Conservation (phyloP, 306 rosid species). For the Senna siamea region DNA sequence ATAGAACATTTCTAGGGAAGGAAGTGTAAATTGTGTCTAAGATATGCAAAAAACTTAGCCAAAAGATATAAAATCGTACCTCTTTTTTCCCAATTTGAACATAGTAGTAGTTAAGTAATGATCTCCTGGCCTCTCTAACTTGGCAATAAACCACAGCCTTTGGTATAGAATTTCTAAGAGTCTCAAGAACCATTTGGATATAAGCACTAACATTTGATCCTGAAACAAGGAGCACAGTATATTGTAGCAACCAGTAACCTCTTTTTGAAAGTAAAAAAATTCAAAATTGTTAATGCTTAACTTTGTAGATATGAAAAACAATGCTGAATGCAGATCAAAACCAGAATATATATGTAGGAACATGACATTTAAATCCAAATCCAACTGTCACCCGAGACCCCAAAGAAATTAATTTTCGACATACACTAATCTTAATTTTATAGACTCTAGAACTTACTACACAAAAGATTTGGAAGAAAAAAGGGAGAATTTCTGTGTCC, state of each 20-base stretch:
- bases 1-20: conserved; percentile 19
- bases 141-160: conserved; percentile 98
- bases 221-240: conserved; percentile 47
- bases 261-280: neutral
- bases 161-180: conserved; percentile 84
- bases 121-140: conserved; percentile 99
- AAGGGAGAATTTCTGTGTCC: neutral
- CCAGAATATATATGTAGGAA: conserved; percentile 15
- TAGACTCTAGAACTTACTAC: neutral
- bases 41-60: conserved; percentile 23
- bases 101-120: conserved; percentile 79
- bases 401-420: conserved; percentile 3
- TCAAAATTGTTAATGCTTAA: conserved; percentile 14
- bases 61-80: conserved; percentile 55
- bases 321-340: conserved; percentile 10
- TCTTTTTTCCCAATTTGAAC: conserved; percentile 85
- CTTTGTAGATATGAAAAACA: conserved; percentile 31
- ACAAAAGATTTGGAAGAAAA: neutral
- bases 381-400: neutral
- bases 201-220: conserved; percentile 91
- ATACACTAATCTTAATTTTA: neutral
- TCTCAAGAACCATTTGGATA: conserved; percentile 85
- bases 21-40: neutral
- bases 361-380: conserved; percentile 18
- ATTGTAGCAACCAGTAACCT: conserved; percentile 12